phyloP scores from a whole-genome alignment of 2,329 filamentous ascomycete species.

The Aspergillus fijiensis region DNA sequence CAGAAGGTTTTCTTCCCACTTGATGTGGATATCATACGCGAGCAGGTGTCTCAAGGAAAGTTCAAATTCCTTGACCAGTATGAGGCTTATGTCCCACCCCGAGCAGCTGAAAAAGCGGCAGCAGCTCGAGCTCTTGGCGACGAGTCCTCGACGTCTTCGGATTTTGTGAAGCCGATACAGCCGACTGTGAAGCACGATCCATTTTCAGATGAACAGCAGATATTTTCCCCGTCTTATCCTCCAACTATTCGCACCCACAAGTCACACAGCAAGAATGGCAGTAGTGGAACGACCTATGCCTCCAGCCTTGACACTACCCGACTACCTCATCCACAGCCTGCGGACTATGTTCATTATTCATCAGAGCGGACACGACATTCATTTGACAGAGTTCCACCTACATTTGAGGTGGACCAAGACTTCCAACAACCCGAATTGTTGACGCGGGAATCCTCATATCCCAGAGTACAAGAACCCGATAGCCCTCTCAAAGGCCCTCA shows the following conservation, averaged over 20 bases:
- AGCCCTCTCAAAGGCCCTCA: constrained; percentile 33
- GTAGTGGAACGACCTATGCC: constrained; percentile 90
- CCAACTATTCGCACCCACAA: constrained; percentile 76
- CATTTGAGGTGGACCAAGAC: constrained; percentile 84
- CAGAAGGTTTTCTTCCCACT: constrained; percentile 94
- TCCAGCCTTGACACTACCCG: constrained; percentile 48
- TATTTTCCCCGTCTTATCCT: constrained; percentile 88
- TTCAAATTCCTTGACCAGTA: constrained; percentile 70
- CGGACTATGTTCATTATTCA: constrained; percentile 64
- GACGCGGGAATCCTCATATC: constrained; percentile 69
- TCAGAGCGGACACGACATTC: constrained; percentile 83
- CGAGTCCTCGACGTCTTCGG: constrained; percentile 41
- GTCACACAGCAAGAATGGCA: constrained; percentile 81
- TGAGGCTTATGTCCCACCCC: constrained; percentile 53
- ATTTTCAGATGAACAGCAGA: constrained; percentile 82
- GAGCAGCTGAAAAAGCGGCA: constrained; percentile 41
- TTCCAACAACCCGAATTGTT: constrained; percentile 88
- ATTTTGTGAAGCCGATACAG: constrained; percentile 51
- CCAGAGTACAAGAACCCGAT: constrained; percentile 27
- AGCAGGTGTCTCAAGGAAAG: constrained; percentile 80
- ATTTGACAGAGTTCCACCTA: constrained; percentile 79
- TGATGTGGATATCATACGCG: constrained; percentile 93
- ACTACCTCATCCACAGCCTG: constrained; percentile 57
- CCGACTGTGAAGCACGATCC: constrained; percentile 59
- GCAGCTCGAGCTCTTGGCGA: constrained; percentile 41